Evolutionary conservation across 179 eudicot species (phyloP).

Genomic region (Spergularia azorica): DNA sequence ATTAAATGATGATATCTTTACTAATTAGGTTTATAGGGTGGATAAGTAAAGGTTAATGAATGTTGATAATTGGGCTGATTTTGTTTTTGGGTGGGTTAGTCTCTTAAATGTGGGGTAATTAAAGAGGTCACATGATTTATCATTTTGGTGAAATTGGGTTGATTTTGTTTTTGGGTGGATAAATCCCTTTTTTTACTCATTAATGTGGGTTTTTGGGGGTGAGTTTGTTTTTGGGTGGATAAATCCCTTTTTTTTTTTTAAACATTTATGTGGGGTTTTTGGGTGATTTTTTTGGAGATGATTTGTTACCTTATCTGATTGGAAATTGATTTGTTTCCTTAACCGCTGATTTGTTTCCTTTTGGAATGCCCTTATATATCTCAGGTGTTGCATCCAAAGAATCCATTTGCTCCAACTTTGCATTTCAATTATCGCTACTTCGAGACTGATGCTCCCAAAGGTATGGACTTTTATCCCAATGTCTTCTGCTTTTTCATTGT

Average conservation of each 20-base stretch:
- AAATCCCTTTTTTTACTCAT: not conserved
- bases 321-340: not conserved
- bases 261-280: too few species aligned
- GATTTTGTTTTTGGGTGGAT: conserved; percentile 4
- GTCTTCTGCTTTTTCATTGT: too few species aligned
- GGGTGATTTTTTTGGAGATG: too few species aligned
- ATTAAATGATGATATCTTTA: too few species aligned
- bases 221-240: not conserved
- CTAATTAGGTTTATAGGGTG: not conserved
- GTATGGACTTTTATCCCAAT: conserved; percentile 32
- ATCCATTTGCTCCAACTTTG: conserved; percentile 95
- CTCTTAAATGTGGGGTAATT: not conserved
- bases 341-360: conserved; percentile 1
- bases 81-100: not conserved
- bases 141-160: too few species aligned
- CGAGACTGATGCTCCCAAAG: conserved; percentile 97
- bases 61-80: not conserved
- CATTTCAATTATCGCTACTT: conserved; percentile 97
- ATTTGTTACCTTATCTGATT: too few species aligned
- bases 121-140: too few species aligned
- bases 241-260: too few species aligned
- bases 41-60: too few species aligned
- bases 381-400: conserved; percentile 94
- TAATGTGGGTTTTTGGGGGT: not conserved
- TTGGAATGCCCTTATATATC: not conserved